A percentile compares a stretch with the other conserved stretches of the same genome.
Conservation (phyloP, 2,329 filamentous ascomycete genomes). For the Paraphaeosphaeria sporulosa region DNA sequence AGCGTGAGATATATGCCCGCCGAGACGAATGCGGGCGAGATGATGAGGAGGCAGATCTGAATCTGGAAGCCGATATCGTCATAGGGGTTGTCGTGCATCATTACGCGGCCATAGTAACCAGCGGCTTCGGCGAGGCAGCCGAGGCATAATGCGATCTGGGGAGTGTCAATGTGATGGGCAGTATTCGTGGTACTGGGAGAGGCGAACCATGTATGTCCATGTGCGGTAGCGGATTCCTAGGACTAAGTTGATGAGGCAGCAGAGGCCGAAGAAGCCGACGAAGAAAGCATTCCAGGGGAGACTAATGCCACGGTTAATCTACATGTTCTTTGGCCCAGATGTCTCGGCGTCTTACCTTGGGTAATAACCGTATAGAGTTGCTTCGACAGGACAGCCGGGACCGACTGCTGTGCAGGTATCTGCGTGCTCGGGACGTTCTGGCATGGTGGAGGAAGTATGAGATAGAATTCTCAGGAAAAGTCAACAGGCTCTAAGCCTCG, state of each 20-base stretch:
- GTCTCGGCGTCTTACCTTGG: too few species aligned
- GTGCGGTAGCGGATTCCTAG: slow-evolving; percentile 61
- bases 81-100: slow-evolving; percentile 63
- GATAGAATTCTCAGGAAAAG: neutral
- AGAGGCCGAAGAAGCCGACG: slow-evolving; percentile 58
- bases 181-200: neutral
- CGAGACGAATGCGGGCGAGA: slow-evolving; percentile 64
- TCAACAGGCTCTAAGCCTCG: neutral
- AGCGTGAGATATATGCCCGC: slow-evolving; percentile 65
- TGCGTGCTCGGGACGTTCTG: slow-evolving; percentile 21
- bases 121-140: slow-evolving; percentile 61
- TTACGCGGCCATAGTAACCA: slow-evolving; percentile 64
- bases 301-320: too few species aligned
- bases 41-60: slow-evolving; percentile 65
- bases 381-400: slow-evolving; percentile 54
- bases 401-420: slow-evolving; percentile 13
- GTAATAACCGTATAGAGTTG: slow-evolving; percentile 62
- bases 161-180: neutral
- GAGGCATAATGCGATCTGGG: slow-evolving; percentile 53
- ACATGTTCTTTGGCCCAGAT: too few species aligned
- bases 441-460: slow-evolving; percentile 19
- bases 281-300: slow-evolving; percentile 62
- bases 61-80: slow-evolving; percentile 56
- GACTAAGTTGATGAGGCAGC: slow-evolving; percentile 57
- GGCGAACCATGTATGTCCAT: slow-evolving; percentile 60